phyloP scores from a whole-genome alignment of 2,329 filamentous ascomycete species.

The Colletotrichum magnum region DNA sequence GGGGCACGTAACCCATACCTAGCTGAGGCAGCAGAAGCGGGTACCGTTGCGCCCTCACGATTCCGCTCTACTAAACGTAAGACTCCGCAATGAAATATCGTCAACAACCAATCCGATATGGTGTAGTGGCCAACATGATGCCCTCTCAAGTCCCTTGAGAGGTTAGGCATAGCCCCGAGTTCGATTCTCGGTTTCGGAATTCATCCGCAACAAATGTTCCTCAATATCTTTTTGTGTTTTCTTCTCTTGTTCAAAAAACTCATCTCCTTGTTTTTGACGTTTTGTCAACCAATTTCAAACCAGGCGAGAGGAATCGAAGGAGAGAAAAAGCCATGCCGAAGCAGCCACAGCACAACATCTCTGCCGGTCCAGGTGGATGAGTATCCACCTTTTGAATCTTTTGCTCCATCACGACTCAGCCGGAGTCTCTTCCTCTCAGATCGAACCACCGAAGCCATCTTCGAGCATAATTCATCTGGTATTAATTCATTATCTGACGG shows the following conservation, averaged over 20 bases:
- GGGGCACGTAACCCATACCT: no score
- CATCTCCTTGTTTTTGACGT: background rate
- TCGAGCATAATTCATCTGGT: background rate
- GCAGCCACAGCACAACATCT: no score
- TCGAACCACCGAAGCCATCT: background rate
- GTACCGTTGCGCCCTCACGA: background rate
- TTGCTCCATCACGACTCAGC: background rate
- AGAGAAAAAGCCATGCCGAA: no score
- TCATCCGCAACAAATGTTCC: background rate
- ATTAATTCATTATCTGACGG: constrained; percentile 8
- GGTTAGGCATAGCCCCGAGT: constrained; percentile 22
- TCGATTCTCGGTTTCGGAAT: constrained; percentile 24
- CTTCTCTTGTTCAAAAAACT: background rate
- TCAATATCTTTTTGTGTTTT: background rate
- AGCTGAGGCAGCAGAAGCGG: no score
- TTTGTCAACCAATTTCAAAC: no score
- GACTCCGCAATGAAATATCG: background rate
- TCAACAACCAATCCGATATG: constrained; percentile 13
- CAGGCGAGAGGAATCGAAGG: no score
- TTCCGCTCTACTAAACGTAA: background rate
- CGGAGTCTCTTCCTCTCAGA: background rate
- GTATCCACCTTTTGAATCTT: no score
- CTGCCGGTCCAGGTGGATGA: no score
- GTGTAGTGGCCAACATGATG: constrained; percentile 25
- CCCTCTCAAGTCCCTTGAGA: constrained; percentile 9